A percentile compares a stretch with the other conserved stretches of the same genome.
Conservation (phyloP, 1,284 basidiomycete genomes). For the Pyrrhoderma lamaoense region DNA sequence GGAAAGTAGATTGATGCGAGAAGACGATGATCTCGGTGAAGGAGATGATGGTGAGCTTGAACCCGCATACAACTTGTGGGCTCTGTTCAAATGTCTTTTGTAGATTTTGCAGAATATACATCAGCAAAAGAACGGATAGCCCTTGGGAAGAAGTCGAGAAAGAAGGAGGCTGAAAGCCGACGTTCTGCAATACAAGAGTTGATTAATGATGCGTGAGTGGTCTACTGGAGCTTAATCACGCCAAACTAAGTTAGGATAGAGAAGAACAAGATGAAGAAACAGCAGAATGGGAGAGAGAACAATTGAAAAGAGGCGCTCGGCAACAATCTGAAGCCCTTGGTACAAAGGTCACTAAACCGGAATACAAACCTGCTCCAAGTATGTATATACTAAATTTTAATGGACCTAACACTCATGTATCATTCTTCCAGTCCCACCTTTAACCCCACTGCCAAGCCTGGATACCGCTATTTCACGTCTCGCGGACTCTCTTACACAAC, state of each 20-base stretch:
- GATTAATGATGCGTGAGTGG: conserved; percentile 76
- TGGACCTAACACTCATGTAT: conserved; percentile 20
- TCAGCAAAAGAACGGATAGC: conserved; percentile 83
- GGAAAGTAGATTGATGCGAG: conserved; percentile 78
- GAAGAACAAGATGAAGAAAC: conserved; percentile 87
- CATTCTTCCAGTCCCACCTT: conserved; percentile 46
- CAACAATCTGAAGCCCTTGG: conserved; percentile 32
- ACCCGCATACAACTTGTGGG: neutral
- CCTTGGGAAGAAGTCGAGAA: conserved; percentile 79
- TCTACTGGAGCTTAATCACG: conserved; percentile 4
- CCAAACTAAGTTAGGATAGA: conserved; percentile 31
- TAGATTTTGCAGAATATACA: conserved; percentile 86
- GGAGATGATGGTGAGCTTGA: conserved; percentile 75
- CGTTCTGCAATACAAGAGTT: conserved; percentile 77
- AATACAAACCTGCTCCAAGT: conserved; percentile 77
- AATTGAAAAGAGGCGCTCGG: conserved; percentile 68
- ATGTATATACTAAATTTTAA: conserved; percentile 24
- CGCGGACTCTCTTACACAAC: conserved; percentile 53
- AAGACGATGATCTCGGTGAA: conserved; percentile 90
- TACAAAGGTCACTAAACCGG: conserved; percentile 35
- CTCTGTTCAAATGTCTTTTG: conserved; percentile 9
- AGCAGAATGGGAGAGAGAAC: conserved; percentile 85
- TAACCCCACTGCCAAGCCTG: conserved; percentile 51
- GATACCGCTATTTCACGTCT: conserved; percentile 50
- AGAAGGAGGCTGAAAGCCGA: conserved; percentile 63